Base-by-base conservation (phyloP, 176 grass and related monocot genomes). In the Themeda triandra region DNA sequence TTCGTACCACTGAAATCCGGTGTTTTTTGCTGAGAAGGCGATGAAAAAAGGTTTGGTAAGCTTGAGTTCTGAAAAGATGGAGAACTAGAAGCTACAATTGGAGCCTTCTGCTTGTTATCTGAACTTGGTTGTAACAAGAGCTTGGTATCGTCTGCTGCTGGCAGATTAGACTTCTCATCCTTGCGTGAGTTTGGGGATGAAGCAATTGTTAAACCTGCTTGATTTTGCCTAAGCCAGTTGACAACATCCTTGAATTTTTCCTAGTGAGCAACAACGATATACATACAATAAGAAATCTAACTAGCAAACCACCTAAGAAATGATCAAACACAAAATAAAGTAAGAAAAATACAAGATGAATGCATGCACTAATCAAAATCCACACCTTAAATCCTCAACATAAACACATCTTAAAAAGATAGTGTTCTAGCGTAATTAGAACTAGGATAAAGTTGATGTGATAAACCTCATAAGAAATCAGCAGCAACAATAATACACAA, bases 221-320 rank as follows among this genome's bases (percentile, higher is more conserved):
- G 83, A 80, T 87, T 95, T 85, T 86, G 75, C 69, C 69, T 93
- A 53, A 98, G 91, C 96, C 96, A 98, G 88, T 89, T 83, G 75
- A 98, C 93, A 59, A 98, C 96, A 92, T 98, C 96, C 87, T 98
- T 98, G 87, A 95, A 98, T 78, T 92, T 90, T 42, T 95, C 96
- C 96, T 98, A 66, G 75, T 59, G 10, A 44, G 29, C 53, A 83
- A 53, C 29, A 81, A 83, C 80, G 42, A 28, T 27, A 72, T 63
- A 69, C 53, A 65, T 37, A 63, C 42, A 17, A 81, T 73, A n/a
- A 82, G n/a, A 64, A 77, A 81, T 80, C 65, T 46, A 46, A 45
- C 18, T 51, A 49, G 63, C 30, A 60, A 63, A 56, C 35, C 54
- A 14, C 45, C 62, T 37, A 80, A 31, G 33, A 44, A 71, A 73